Base-by-base conservation (phyloP, 2,329 filamentous ascomycete species). In the Penicillium sp. region DNA sequence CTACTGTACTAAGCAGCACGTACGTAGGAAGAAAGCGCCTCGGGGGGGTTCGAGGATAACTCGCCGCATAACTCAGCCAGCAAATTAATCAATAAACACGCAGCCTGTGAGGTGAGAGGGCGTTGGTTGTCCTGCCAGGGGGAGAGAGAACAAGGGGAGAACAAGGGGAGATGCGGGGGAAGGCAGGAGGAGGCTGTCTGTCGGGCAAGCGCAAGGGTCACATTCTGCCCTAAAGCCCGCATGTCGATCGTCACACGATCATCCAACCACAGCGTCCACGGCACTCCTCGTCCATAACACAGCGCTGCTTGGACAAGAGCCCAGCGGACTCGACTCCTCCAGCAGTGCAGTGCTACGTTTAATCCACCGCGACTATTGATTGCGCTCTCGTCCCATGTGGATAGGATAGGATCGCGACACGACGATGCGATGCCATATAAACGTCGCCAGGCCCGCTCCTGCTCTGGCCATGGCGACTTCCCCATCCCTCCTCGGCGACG, bases 201-300 rank as follows among this genome's bases (percentile, higher is more conserved):
- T n/a, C n/a, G 33, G 33, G 38, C n/a, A 42, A 21, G 38, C 38
- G 45, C 9, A 55, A 55, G 45, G 52, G 52, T 55, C 52, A 48
- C 52, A 55, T 55, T 55, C 52, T 55, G 43, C 43, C 52, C 52
- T 47, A 47, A 28, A 53, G 23, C 33, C 42, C 40, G 26, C 46
- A 26, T 49, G 50, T 50, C 43, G 56, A 54, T 54, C 56, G 47
- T 58, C 56, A 58, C 56, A 51, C 56, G 56, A 47, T 52, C 48
- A 20, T 35, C 55, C 55, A 57, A 52, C 55, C 55, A 57, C 38
- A 51, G 24, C 26, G 23, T 21, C 48, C 55, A 57, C 26, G 35
- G 23, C 23, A 33, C 47, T 35, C 35, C 35, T 6, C 35, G 35
- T n/a, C 35, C 35, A n/a, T n/a, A 18, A 18, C 35, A 18, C 46